A percentile compares a stretch with the other conserved stretches of the same genome.
Evolutionary conservation across 2,329 filamentous ascomycete genomes (phyloP).

Genomic region (Arthrocladium fulminans): DNA sequence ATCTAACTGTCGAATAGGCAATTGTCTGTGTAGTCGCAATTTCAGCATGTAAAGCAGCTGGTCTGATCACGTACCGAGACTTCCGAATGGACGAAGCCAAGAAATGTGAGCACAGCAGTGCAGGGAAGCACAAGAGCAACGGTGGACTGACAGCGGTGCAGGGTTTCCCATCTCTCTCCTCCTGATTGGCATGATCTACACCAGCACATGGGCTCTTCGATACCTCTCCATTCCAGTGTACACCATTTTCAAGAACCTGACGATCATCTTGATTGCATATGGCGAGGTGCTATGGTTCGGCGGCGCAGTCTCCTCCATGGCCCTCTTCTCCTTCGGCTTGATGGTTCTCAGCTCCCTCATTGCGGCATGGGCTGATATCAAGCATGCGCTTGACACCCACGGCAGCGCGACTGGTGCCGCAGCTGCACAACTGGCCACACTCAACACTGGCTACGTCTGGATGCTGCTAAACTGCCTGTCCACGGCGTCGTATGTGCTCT

Average conservation of each 20-base stretch:
- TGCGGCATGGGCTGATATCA: conserved; percentile 95
- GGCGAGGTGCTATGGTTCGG: conserved; percentile 98
- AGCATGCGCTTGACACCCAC: conserved; percentile 64
- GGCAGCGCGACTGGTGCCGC: conserved; percentile 43
- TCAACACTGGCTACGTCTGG: conserved; percentile 95
- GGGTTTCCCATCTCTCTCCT: conserved; percentile 95
- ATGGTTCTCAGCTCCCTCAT: conserved; percentile 95
- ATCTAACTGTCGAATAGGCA: conserved; percentile 49
- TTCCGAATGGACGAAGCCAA: conserved; percentile 85
- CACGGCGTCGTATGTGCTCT: conserved; percentile 77
- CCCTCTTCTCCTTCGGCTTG: conserved; percentile 85
- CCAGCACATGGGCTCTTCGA: conserved; percentile 87
- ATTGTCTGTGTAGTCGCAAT: conserved; percentile 83
- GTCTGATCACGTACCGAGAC: conserved; percentile 71
- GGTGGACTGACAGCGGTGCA: conserved; percentile 32
- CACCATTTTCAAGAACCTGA: conserved; percentile 99
- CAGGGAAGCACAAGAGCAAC: neutral
- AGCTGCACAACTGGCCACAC: conserved; percentile 68
- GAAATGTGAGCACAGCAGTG: conserved; percentile 59
- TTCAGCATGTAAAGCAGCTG: conserved; percentile 66
- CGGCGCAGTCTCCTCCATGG: conserved; percentile 76
- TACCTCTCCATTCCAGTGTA: conserved; percentile 97
- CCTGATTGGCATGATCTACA: conserved; percentile 98
- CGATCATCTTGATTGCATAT: conserved; percentile 96
- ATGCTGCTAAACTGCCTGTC: conserved; percentile 96